phyloP scores from a whole-genome alignment of 2,329 filamentous ascomycete genomes.

The Hypoxylon sp. region DNA sequence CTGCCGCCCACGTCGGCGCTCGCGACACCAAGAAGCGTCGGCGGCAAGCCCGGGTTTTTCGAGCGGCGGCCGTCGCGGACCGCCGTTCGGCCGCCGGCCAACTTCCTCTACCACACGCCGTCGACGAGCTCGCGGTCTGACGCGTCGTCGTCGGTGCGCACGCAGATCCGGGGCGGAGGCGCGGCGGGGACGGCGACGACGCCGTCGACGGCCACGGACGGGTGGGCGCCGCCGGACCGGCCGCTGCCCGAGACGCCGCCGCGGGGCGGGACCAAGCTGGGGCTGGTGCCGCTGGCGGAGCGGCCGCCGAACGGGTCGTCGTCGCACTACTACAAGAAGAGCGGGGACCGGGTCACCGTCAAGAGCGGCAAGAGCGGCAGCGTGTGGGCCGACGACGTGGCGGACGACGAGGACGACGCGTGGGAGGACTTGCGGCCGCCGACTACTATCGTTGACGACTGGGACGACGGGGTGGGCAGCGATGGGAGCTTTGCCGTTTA shows the following conservation, averaged over 20 bases:
- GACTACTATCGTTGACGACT: constrained; percentile 36
- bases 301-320: constrained; percentile 21
- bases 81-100: constrained; percentile 19
- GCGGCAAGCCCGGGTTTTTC: constrained; percentile 20
- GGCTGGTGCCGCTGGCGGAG: constrained; percentile 26
- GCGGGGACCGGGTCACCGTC: constrained; percentile 29
- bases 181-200: constrained; percentile 24
- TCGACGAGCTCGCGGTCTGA: constrained; percentile 29
- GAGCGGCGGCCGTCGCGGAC: constrained; percentile 19
- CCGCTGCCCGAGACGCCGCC: constrained; percentile 39
- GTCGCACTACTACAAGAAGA: constrained; percentile 24
- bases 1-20: constrained; percentile 23
- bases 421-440: constrained; percentile 45
- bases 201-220: constrained; percentile 29
- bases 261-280: too few relatives aligned
- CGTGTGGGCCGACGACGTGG: constrained; percentile 30
- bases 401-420: constrained; percentile 40
- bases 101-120: constrained; percentile 26
- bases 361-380: constrained; percentile 39
- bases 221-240: constrained; percentile 25
- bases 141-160: constrained; percentile 25
- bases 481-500: constrained; percentile 44
- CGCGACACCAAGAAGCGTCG: constrained; percentile 20
- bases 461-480: constrained; percentile 35
- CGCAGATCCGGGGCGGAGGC: constrained; percentile 20